Evolutionary conservation across 2,329 filamentous ascomycete species (phyloP), one percentile per base, ranked within the genome.

Genomic region (Hymenoscyphus scutula): DNA sequence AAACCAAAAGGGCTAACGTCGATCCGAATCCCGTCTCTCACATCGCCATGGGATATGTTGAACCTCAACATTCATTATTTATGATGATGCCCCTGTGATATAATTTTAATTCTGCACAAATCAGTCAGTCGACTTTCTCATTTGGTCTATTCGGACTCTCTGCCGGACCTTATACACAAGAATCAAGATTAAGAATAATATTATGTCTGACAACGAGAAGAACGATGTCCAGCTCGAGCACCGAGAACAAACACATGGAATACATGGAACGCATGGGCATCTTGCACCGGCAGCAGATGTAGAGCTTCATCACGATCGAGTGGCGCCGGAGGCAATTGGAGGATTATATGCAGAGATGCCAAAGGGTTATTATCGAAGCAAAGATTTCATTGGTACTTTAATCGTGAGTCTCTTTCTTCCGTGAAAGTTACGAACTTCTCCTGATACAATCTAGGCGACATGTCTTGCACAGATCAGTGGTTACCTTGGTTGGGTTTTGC

Each of bases 401-500:
- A 61, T 60, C 32, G 64, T 65, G 58, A 62, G 60, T 65, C 13
- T 30, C 5, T 30, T 2, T 37, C 30, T 6, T 29, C 27, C 27
- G 1, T 11, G 19, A 19, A 17, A 3, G 37, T 17, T 23, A 54
- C 30, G 10, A 23, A 34, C 17, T 15, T 17, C 10, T 61, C 11
- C 56, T 58, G 53, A 64, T 13, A 6, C 4, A 1, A 11, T n/a
- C 29, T 38, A 67, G 71, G 59, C 58, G 68, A 72, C 75, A 41
- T 68, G 67, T 61, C 59, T 64, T 32, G 65, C 55, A n/a, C 65
- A 62, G 37, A 70, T 70, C 34, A 66, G 62, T 48, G 61, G 60
- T n/a, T 70, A 69, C 57, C 56, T 70, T 27, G 67, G 67, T 17
- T 70, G 66, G 67, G 61, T 69, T 19, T 29, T 70, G 27, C 69